Conservation (phyloP, 2,329 filamentous ascomycete genomes). For the Stemphylium vesicarium region DNA sequence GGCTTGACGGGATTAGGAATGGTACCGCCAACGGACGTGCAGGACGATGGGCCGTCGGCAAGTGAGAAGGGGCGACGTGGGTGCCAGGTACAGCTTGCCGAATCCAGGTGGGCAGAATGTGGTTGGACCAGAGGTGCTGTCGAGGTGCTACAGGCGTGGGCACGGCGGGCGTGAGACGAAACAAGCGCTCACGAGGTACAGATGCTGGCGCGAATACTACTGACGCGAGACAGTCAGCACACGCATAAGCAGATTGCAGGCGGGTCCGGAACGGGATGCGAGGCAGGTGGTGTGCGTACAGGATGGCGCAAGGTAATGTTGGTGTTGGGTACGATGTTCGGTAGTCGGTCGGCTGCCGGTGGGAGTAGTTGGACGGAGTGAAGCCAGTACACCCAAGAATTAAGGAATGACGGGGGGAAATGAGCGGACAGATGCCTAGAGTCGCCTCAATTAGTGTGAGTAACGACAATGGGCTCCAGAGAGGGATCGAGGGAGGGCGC, state of each 20-base stretch:
- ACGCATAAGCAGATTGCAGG: slow-evolving; percentile 35
- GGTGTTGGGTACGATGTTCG: slow-evolving; percentile 16
- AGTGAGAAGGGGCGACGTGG: slow-evolving; percentile 29
- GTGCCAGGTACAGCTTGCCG: slow-evolving; percentile 30
- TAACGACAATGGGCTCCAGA: slow-evolving; percentile 44
- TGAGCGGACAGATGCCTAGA: slow-evolving; percentile 48
- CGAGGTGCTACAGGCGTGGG: slow-evolving; percentile 38
- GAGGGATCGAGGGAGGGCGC: slow-evolving; percentile 20
- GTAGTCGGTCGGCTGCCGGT: slow-evolving; percentile 18
- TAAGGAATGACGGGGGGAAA: slow-evolving; percentile 46
- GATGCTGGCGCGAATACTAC: slow-evolving; percentile 41
- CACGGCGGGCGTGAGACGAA: slow-evolving; percentile 47
- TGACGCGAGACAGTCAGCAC: slow-evolving; percentile 40
- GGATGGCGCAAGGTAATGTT: slow-evolving; percentile 21
- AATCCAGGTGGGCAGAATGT: slow-evolving; percentile 8
- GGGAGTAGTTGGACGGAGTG: slow-evolving; percentile 32
- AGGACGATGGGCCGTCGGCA: slow-evolving; percentile 27
- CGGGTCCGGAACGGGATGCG: slow-evolving; percentile 7
- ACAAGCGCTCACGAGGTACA: slow-evolving; percentile 49
- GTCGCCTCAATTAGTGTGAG: slow-evolving; percentile 36
- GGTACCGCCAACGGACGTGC: slow-evolving; percentile 30
- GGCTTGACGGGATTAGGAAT: slow-evolving; percentile 39
- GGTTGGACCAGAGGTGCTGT: slow-evolving; percentile 13
- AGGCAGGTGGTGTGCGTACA: slow-evolving; percentile 31
- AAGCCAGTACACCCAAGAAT: slow-evolving; percentile 47